Conservation (phyloP, 352 stramenopile genomes). For the Pythium phragmitis region DNA sequence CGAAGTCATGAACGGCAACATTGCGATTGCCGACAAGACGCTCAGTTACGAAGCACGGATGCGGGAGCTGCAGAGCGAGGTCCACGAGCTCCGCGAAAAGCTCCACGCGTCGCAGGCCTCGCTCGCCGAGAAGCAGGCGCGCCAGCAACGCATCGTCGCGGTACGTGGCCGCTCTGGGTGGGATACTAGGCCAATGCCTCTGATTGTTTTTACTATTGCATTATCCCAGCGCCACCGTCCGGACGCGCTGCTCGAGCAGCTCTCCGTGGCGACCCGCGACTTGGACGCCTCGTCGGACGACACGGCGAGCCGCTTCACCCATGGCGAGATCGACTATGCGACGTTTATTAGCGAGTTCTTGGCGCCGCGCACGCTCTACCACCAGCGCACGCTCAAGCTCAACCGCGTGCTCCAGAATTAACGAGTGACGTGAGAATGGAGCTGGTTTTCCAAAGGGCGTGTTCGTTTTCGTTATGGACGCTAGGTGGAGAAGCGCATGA, state of each 20-base stretch:
- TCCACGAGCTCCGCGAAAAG: slow-evolving; percentile 44
- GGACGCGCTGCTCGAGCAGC: slow-evolving; percentile 69
- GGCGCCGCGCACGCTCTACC: slow-evolving; percentile 66
- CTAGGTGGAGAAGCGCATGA: too few relatives aligned
- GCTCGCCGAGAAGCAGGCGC: slow-evolving; percentile 65
- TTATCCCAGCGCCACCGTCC: slow-evolving; percentile 54
- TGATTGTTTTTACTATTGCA: not conserved
- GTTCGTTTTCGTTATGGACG: not conserved
- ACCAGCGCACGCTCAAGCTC: slow-evolving; percentile 77
- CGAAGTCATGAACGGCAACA: slow-evolving; percentile 78
- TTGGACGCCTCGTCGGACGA: slow-evolving; percentile 72
- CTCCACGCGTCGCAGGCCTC: slow-evolving; percentile 54
- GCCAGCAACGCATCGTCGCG: slow-evolving; percentile 64
- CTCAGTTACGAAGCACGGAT: slow-evolving; percentile 56
- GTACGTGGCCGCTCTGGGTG: slow-evolving; percentile 31
- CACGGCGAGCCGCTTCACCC: slow-evolving; percentile 64
- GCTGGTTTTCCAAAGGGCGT: too few relatives aligned
- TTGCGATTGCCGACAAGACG: slow-evolving; percentile 68
- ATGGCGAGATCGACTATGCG: slow-evolving; percentile 69
- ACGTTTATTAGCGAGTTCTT: slow-evolving; percentile 70
- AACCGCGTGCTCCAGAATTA: slow-evolving; percentile 58
- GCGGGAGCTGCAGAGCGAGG: slow-evolving; percentile 47
- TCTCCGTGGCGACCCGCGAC: slow-evolving; percentile 53
- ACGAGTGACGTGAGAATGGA: not conserved
- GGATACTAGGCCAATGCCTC: not conserved